Evolutionary conservation across 768 basidiomycete genomes (phyloP), one percentile per base, ranked within the genome.

Genomic region (Pulveroboletus ravenelii): DNA sequence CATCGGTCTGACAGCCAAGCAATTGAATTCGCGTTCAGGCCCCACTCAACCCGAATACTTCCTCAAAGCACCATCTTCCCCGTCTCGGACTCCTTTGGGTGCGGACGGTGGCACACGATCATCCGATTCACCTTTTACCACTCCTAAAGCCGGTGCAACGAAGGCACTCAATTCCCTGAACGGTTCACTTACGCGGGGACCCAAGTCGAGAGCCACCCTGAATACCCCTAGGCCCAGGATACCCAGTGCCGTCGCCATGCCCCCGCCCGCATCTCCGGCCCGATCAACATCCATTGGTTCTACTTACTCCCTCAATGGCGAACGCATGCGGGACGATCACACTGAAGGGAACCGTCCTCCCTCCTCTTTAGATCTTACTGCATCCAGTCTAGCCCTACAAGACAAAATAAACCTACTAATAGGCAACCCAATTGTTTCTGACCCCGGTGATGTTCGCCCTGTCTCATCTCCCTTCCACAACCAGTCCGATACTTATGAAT

Each of bases 1-100:
- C 63, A 74, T 86, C 30, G 81, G 83, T 14, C 81, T 93, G 79
- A 93, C 89, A 1, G 91, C 91, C 1, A 81, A 85, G 62, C 88
- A 92, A 58, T 77, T 94, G 52, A 81, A 67, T 62, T 78, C 74
- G 20, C 78, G 78, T 45, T 13, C 61, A 12, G 48, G 51, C 29
- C 45, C 60, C 17, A 41, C 45, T 47, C 52, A 47, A 29, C 50
- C 56, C 13, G 66, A 65, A 39, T 48, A 54, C 45, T 53, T 43
- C 45, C 61, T 61, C 41, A 60, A 52, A 46, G 63, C 67, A 37
- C 65, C 69, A 12, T 68, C 72, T 27, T 70, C 66, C 12, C 67
- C 71, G 10, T 66, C 71, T 39, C 67, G 71, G n/a, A 55, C 66
- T 39, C 54, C 69, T 25, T 62, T 70, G 29, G 76, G 72, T 32